Evolutionary conservation across 2,329 filamentous ascomycete genomes (phyloP).

Genomic region (Rutstroemia sp.): DNA sequence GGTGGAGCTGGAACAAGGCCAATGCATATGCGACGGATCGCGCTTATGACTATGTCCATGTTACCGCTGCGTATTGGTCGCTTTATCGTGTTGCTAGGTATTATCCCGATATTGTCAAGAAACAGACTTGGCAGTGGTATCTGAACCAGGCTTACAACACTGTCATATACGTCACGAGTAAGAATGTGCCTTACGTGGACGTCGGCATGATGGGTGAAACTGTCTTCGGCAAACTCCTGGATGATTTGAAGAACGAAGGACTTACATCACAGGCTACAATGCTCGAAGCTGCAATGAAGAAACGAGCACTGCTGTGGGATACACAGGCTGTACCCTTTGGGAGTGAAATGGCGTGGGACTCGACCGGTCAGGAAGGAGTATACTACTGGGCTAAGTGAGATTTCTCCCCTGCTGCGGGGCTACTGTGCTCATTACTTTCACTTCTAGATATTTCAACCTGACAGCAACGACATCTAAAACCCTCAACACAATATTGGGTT

Average conservation of each 20-base stretch:
- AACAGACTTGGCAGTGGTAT: slow-evolving; percentile 46
- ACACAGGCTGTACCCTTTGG: slow-evolving; percentile 45
- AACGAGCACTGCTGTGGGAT: slow-evolving; percentile 43
- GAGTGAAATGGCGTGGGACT: slow-evolving; percentile 57
- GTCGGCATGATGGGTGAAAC: slow-evolving; percentile 54
- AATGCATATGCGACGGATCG: slow-evolving; percentile 40
- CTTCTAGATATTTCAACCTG: slow-evolving; percentile 39
- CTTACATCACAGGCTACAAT: slow-evolving; percentile 32
- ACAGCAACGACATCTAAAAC: slow-evolving; percentile 41
- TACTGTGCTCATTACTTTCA: not conserved
- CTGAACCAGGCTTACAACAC: slow-evolving; percentile 46
- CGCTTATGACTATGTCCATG: slow-evolving; percentile 54
- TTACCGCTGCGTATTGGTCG: slow-evolving; percentile 48
- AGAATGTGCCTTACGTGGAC: slow-evolving; percentile 37
- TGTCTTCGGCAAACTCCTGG: slow-evolving; percentile 45
- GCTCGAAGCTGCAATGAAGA: slow-evolving; percentile 40
- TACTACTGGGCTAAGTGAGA: slow-evolving; percentile 45
- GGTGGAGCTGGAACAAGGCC: slow-evolving; percentile 44
- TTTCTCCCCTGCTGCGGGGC: no score
- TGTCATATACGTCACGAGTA: slow-evolving; percentile 32
- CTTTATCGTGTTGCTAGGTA: slow-evolving; percentile 47
- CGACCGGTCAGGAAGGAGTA: slow-evolving; percentile 53
- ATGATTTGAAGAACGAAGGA: slow-evolving; percentile 42
- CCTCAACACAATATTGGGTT: slow-evolving; percentile 46
- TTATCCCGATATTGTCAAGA: slow-evolving; percentile 37